These are phyloP conservation scores for Omphalea diandra DNA, from an alignment of 441 rosid genomes.

Conservation along the genomic window DNA sequence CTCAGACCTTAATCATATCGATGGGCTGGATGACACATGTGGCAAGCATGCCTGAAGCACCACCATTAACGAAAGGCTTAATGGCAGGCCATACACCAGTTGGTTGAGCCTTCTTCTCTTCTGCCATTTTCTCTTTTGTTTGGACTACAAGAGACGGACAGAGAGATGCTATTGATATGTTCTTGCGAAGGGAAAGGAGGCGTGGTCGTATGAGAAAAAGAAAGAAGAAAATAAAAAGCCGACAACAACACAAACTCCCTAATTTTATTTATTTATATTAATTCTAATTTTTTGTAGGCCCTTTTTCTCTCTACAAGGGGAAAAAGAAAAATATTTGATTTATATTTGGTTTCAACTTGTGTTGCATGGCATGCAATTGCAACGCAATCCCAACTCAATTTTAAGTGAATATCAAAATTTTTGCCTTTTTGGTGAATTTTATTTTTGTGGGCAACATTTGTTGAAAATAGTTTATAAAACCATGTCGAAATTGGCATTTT, in stretches of 20 bases:
- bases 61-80: slow-evolving; percentile 96
- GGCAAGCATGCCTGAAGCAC: slow-evolving; percentile 98
- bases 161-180: not conserved
- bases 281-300: too few species aligned
- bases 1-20: slow-evolving; percentile 88
- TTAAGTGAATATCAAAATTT: not conserved
- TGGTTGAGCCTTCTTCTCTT: slow-evolving; percentile 64
- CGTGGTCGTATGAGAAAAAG: not conserved
- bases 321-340: too few species aligned
- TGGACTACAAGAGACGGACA: slow-evolving; percentile 22
- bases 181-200: slow-evolving; percentile 15
- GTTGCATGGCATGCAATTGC: not conserved
- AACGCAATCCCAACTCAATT: not conserved
- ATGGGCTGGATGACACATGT: slow-evolving; percentile 97
- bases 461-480: too few species aligned
- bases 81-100: slow-evolving; percentile 70
- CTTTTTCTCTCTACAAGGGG: too few species aligned
- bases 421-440: not conserved
- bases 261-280: not conserved
- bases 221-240: not conserved
- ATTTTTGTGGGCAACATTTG: not conserved
- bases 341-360: too few species aligned
- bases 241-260: not conserved
- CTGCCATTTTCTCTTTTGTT: slow-evolving; percentile 49
- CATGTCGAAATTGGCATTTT: too few species aligned